Evolutionary conservation across 2,329 filamentous ascomycete genomes (phyloP).

Genomic region (Dactylellina parvicollis): DNA sequence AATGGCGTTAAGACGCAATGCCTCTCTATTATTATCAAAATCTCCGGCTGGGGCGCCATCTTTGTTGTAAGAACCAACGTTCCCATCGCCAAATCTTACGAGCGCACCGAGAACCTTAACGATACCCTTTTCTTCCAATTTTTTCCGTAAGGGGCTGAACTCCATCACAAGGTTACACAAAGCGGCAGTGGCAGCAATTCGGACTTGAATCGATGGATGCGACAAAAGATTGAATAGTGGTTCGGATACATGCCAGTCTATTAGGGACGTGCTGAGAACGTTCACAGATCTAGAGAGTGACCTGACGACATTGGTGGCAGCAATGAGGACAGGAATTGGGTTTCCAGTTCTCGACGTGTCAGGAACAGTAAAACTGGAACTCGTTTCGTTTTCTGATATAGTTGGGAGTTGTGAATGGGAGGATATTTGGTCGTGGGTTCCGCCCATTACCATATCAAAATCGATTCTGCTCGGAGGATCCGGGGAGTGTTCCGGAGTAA

Average conservation of each 20-base stretch:
- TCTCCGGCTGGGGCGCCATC: constrained; percentile 29
- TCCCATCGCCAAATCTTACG: constrained; percentile 81
- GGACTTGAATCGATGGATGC: constrained; percentile 79
- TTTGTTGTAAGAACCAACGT: constrained; percentile 42
- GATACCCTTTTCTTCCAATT: constrained; percentile 77
- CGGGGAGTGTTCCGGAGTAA: constrained; percentile 69
- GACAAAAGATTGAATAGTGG: constrained; percentile 80
- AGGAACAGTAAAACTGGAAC: constrained; percentile 56
- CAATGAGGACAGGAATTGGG: constrained; percentile 78
- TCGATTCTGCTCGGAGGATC: neutral
- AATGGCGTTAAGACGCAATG: constrained; percentile 82
- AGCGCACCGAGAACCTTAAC: constrained; percentile 82
- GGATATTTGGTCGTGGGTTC: constrained; percentile 26
- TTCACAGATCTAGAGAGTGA: constrained; percentile 86
- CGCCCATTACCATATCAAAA: constrained; percentile 38
- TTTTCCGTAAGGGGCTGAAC: constrained; percentile 87
- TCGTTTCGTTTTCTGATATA: constrained; percentile 51
- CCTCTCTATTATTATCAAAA: constrained; percentile 43
- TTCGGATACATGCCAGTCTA: constrained; percentile 82
- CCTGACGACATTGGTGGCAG: constrained; percentile 82
- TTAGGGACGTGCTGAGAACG: constrained; percentile 82
- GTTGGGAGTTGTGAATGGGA: constrained; percentile 9
- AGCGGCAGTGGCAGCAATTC: constrained; percentile 84
- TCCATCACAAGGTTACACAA: constrained; percentile 87
- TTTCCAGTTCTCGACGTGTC: constrained; percentile 73